Evolutionary conservation across 805 yeast genomes (phyloP).

Genomic region (Suhomyces sp.): DNA sequence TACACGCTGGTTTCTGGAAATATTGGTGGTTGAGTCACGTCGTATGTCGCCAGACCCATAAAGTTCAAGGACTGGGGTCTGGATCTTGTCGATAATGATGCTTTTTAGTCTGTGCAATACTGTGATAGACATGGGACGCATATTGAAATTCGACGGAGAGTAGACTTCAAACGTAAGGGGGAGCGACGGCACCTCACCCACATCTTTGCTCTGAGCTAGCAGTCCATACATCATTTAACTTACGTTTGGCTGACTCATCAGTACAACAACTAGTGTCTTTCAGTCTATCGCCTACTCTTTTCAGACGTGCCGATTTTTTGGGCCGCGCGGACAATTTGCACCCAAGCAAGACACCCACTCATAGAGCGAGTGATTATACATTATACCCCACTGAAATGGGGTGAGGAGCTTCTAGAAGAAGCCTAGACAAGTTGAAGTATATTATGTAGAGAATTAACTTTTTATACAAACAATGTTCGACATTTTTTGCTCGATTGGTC

Average conservation of each 20-base stretch:
- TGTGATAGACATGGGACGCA: constrained; percentile 12
- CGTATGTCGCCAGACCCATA: neutral
- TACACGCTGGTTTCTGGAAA: constrained; percentile 2
- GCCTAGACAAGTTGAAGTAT: too few species aligned
- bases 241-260: neutral
- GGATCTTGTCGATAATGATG: constrained; percentile 2
- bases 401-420: too few species aligned
- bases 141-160: neutral
- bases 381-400: too few species aligned
- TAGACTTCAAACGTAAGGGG: constrained; percentile 18
- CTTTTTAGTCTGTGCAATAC: constrained; percentile 11
- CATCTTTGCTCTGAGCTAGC: neutral
- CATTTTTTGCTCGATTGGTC: too few species aligned
- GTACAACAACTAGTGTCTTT: neutral
- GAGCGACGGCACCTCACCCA: neutral
- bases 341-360: neutral
- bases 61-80: neutral
- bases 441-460: too few species aligned
- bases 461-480: too few species aligned
- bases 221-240: neutral
- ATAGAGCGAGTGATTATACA: neutral
- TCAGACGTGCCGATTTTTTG: neutral
- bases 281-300: neutral
- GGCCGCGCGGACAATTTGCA: neutral
- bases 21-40: neutral